These are phyloP conservation scores for Leccinum incarnatum DNA, from an alignment of 768 basidiomycete species.

Conservation along the genomic window DNA sequence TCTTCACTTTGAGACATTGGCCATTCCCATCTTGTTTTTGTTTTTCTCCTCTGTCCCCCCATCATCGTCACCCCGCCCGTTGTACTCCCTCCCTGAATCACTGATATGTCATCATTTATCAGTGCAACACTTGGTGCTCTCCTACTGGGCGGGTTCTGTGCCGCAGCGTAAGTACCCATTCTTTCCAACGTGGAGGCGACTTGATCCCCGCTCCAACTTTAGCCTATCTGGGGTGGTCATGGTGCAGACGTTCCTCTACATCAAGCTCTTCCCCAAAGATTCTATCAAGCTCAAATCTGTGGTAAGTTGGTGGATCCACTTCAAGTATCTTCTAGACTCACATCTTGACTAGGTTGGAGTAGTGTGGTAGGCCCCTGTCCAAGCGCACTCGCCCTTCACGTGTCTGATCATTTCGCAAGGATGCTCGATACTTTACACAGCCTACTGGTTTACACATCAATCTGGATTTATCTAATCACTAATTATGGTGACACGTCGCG, in stretches of 20 bases:
- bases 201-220: not conserved
- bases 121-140: conserved; percentile 28
- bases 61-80: not conserved
- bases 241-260: conserved; percentile 29
- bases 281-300: conserved; percentile 18
- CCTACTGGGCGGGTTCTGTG: conserved; percentile 30
- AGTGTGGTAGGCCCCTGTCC: conserved; percentile 21
- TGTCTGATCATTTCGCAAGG: conserved; percentile 10
- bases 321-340: not conserved
- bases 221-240: conserved; percentile 30
- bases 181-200: not conserved
- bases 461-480: conserved; percentile 44
- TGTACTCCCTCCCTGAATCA: not conserved
- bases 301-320: conserved; percentile 13
- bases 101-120: conserved; percentile 13
- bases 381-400: not conserved
- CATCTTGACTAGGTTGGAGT: conserved; percentile 20
- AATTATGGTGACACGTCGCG: conserved; percentile 39
- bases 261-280: conserved; percentile 30
- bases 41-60: not conserved
- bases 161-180: conserved; percentile 22
- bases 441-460: conserved; percentile 36
- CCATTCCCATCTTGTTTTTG: no score
- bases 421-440: conserved; percentile 41
- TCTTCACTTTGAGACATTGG: not conserved